A percentile compares a stretch with the other conserved stretches of the same genome.
phyloP scores from a whole-genome alignment of 2,329 filamentous ascomycete genomes.

The Neoscytalidium dimidiatum region DNA sequence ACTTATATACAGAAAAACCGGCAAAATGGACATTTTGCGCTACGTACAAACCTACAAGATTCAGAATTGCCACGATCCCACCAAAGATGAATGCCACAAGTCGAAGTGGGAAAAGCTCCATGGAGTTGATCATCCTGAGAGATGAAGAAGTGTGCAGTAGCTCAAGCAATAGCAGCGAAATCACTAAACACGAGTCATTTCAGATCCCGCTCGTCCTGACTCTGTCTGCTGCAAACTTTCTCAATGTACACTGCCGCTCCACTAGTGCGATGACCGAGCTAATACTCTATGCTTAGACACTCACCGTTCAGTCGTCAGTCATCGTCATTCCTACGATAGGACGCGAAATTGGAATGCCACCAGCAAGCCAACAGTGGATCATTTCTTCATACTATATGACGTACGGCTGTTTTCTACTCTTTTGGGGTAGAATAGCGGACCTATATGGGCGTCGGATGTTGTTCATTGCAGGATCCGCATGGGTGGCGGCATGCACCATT shows the following conservation, averaged over 20 bases:
- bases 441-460: slow-evolving; percentile 67
- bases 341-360: slow-evolving; percentile 57
- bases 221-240: background rate
- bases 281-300: slow-evolving; percentile 40
- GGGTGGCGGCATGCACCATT: slow-evolving; percentile 61
- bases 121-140: background rate
- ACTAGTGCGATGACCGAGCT: background rate
- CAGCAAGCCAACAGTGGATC: slow-evolving; percentile 65
- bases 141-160: background rate
- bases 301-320: slow-evolving; percentile 61
- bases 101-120: background rate
- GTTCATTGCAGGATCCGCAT: slow-evolving; percentile 65
- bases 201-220: background rate
- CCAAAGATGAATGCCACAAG: background rate
- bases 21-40: too few species aligned
- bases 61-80: too few species aligned
- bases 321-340: slow-evolving; percentile 66
- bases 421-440: slow-evolving; percentile 69
- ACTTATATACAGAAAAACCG: too few species aligned
- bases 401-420: slow-evolving; percentile 63
- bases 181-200: background rate
- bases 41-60: too few species aligned
- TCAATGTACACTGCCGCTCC: background rate
- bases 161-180: background rate
- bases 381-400: slow-evolving; percentile 66